Evolutionary conservation across 176 grass and related monocot genomes (phyloP), one percentile per base, ranked within the genome.

Genomic region (Raddia guianensis): DNA sequence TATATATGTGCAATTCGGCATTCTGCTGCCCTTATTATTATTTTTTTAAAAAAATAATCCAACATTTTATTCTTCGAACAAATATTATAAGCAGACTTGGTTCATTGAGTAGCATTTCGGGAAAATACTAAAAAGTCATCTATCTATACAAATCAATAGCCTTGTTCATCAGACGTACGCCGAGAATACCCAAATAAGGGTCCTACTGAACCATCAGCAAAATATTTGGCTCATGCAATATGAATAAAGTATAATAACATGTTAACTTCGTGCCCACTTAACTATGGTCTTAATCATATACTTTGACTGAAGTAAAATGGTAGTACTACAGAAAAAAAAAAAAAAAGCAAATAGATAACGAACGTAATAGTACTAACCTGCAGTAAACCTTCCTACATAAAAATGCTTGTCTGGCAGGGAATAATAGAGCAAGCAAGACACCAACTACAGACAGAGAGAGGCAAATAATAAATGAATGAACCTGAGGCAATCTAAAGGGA

Each of bases 361-460:
- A 8, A 18, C n/a, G 44, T 3, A 42, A 12, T 44, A 49, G 19
- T 81, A 49, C 70, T 64, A 53, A 80, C 54, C 64, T 76, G 18
- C 64, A 85, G 57, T 50, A 63, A 85, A 20, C 40, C 68, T 4
- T 64, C 62, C 12, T 70, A 63, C 82, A 85, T 66, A 79, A 74
- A 70, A 76, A 63, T 4, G 73, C 16, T 57, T 65, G 71, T 48
- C 76, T 51, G 4, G 71, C 84, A 34, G 43, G 18, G 49, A 78
- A 81, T 57, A 64, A 19, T 65, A n/a, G 84, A 58, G 13, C 27
- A 35, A 57, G 49, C 71, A 76, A 49, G 2, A 33, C 12, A 13
- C n/a, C 21, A 79, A 50, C 87, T 81, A 81, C 82, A 85, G 18
- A 5, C 37, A 64, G 66, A 69, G 76, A 16, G 18, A 70, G 14